Conservation (phyloP, 192 early-diverging fungal species). For the Paraglomus occultum region DNA sequence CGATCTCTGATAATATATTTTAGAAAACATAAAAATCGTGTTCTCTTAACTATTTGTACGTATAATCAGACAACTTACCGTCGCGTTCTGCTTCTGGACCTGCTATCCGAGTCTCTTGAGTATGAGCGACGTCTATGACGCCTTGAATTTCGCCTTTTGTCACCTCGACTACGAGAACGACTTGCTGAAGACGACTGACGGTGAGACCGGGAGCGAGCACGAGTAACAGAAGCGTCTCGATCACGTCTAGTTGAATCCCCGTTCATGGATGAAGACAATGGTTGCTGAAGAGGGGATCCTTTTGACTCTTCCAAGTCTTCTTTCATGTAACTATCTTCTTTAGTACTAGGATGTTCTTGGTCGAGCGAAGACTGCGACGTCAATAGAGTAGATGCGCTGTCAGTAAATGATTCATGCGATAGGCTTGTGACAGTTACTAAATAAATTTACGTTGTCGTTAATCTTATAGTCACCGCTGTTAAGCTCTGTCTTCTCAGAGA, state of each 20-base stretch:
- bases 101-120: conserved; percentile 24
- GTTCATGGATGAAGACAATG: too few relatives aligned
- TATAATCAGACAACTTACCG: not conserved
- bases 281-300: too few relatives aligned
- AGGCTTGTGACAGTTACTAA: too few relatives aligned
- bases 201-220: conserved; percentile 16
- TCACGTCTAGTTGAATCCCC: not conserved
- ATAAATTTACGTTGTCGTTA: too few relatives aligned
- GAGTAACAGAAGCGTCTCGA: not conserved
- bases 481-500: too few relatives aligned
- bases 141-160: conserved; percentile 5
- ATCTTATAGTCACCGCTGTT: too few relatives aligned
- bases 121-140: conserved; percentile 27
- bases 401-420: too few relatives aligned
- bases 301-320: too few relatives aligned
- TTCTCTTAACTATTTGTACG: not conserved
- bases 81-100: conserved; percentile 17
- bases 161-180: conserved; percentile 18
- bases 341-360: too few relatives aligned
- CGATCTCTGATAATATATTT: not conserved
- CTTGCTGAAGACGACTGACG: conserved; percentile 1
- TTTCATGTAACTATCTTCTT: too few relatives aligned
- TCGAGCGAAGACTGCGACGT: too few relatives aligned
- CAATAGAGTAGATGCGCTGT: too few relatives aligned
- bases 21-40: not conserved